phyloP scores from a whole-genome alignment of 2,329 filamentous ascomycete genomes.

The Fusarium guadeloupense region DNA sequence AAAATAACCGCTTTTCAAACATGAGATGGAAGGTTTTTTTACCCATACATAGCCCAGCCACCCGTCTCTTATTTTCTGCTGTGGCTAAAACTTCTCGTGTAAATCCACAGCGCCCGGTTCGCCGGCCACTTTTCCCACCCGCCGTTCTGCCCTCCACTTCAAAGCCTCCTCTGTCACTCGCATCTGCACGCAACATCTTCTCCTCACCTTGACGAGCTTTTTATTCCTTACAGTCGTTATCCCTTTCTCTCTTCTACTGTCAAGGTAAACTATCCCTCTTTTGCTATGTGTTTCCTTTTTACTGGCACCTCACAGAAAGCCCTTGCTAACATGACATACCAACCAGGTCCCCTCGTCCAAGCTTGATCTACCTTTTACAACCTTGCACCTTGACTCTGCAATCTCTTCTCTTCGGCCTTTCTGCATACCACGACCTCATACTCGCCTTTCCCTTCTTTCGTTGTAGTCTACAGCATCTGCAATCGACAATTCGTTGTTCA shows the following conservation, averaged over 20 bases:
- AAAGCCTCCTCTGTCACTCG: constrained; percentile 36
- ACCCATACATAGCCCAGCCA: constrained; percentile 17
- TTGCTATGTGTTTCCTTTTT: neutral
- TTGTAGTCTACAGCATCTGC: neutral
- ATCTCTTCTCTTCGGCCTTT: neutral
- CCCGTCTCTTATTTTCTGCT: too few relatives aligned
- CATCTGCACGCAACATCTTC: constrained; percentile 22
- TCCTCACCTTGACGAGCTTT: neutral
- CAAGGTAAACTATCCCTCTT: neutral
- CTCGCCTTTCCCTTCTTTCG: neutral
- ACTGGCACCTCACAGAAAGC: neutral
- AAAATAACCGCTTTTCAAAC: neutral
- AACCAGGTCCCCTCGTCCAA: constrained; percentile 23
- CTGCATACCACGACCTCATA: neutral
- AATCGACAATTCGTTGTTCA: neutral
- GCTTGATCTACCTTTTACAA: constrained; percentile 27
- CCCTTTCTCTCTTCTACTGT: neutral
- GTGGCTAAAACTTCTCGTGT: constrained; percentile 23
- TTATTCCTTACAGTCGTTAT: neutral
- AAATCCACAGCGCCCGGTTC: constrained; percentile 39
- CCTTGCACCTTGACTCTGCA: constrained; percentile 7
- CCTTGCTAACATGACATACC: constrained; percentile 31
- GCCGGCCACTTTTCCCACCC: constrained; percentile 38
- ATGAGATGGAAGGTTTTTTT: constrained; percentile 3
- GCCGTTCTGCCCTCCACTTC: constrained; percentile 22